These are phyloP conservation scores for Alectoria sarmentosa DNA, from an alignment of 495 filamentous ascomycete species.

Conservation along the genomic window DNA sequence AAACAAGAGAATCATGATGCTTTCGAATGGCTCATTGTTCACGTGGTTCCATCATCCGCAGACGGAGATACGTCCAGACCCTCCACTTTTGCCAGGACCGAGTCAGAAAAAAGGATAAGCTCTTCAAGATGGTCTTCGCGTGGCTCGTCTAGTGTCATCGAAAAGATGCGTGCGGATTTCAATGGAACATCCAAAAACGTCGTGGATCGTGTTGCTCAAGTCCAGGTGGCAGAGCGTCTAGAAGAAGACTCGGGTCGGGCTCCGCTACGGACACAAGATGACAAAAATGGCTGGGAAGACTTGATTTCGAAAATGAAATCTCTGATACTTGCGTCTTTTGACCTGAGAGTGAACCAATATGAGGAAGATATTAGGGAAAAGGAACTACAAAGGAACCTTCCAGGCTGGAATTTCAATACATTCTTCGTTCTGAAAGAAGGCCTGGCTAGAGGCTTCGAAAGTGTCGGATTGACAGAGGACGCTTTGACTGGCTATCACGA, in stretches of 20 bases:
- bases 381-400: conserved; percentile 77
- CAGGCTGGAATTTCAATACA: conserved; percentile 98
- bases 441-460: conserved; percentile 87
- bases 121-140: conserved; percentile 67
- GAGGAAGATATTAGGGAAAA: conserved; percentile 95
- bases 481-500: conserved; percentile 90
- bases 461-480: conserved; percentile 92
- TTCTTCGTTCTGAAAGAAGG: conserved; percentile 98
- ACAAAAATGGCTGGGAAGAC: conserved; percentile 70
- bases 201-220: conserved; percentile 75
- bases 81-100: conserved; percentile 39
- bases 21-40: conserved; percentile 92
- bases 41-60: conserved; percentile 79
- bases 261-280: conserved; percentile 41
- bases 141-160: conserved; percentile 70
- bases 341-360: conserved; percentile 84
- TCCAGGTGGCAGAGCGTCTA: conserved; percentile 57
- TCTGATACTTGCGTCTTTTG: conserved; percentile 82
- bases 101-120: conserved; percentile 37
- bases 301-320: conserved; percentile 79
- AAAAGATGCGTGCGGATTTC: conserved; percentile 88
- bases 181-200: conserved; percentile 74
- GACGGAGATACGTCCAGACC: conserved; percentile 55
- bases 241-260: conserved; percentile 17
- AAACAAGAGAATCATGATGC: conserved; percentile 84